Base-by-base conservation (phyloP, 2,329 filamentous ascomycete genomes). In the Orbilia ellipsospora region DNA sequence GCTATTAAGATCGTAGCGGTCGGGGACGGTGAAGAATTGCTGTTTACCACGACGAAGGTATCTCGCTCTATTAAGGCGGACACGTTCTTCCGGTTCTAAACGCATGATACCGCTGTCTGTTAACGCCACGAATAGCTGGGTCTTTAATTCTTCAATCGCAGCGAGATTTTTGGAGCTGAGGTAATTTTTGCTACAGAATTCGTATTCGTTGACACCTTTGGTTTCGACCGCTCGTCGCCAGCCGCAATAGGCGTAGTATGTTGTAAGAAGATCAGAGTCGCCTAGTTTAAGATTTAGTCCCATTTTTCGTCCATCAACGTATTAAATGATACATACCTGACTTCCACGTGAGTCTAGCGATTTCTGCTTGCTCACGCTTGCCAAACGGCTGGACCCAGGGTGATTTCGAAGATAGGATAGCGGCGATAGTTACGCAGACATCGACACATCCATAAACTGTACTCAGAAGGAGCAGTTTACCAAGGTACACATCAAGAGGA, bases 111-210 rank as follows among this genome's bases (percentile, higher is more conserved):
- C 92, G 0, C 93, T 92, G 79, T 98, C 95, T 5, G 90, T 91
- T 0, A 99, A 86, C 0, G 92, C 91, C 1, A 92, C 90, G 0
- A 97, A 85, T 0, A 99, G 88, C 80, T 99, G 95, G 5, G 92
- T 91, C 82, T 98, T 99, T 63, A 98, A 87, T 79, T 99, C 95
- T 82, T 99, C 95, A 77, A 99, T 97, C 77, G 95, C 96, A 55
- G 89, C 86, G 2, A 99, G 86, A 2, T 92, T 95, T 81, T 96
- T 93, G n/a, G 90, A 87, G 75, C 90, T 94, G 62, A 99, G 87
- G 80, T 94, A 97, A 82, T 97, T 97, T 84, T 96, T 97, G 79
- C 91, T 90, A 83, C 95, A 99, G 83, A 96, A 99, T 78, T 93
- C 88, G 80, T 90, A 92, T 80, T 98, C 94, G 57, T 91, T 92